Evolutionary conservation across 805 yeast genomes (phyloP), one percentile per base, ranked within the genome.

Genomic region (Diddensiella caesifluorescens): DNA sequence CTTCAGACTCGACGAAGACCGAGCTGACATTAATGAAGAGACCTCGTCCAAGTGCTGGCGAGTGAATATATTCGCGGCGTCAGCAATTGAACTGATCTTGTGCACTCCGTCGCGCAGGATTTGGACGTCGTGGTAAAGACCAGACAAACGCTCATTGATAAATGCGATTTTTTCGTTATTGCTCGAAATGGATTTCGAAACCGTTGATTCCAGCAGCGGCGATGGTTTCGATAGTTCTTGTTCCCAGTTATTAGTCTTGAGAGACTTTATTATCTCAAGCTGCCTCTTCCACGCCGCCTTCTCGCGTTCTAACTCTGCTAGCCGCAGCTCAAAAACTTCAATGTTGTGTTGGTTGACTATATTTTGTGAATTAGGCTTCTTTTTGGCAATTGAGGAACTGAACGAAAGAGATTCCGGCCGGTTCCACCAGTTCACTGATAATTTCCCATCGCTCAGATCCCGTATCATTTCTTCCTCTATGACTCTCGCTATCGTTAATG

Each of bases 361-460:
- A 52, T 83, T 83, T 35, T 75, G 68, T n/a, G 75, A 73, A 55
- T 83, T 83, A 1, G 85, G 81, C 25, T 51, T 53, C 42, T 18
- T 50, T 57, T 9, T 4, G 33, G 41, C 29, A 21, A 47, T 50
- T 5, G 53, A 56, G 4, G 51, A 60, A 1, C 51, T 59, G 2
- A 54, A 54, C 2, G 50, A 55, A 3, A 56, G 61, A 12, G 53
- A 51, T 35, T 52, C 57, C 3, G 56, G 49, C 10, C 70, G 59
- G 39, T 66, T 68, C 71, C 81, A 80, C 94, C 92, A 84, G 54
- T 82, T 77, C 3, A 83, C 75, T 38, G 74, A 65, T 12, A 83
- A 68, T 43, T 69, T 67, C 5, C 85, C 86, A 28, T 76, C 73
- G 13, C 69, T 65, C 41, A 84, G 59, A 50, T 79, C 86, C 22